Evolutionary conservation across 768 basidiomycete species (phyloP).

Genomic region (Rickenella mellea): DNA sequence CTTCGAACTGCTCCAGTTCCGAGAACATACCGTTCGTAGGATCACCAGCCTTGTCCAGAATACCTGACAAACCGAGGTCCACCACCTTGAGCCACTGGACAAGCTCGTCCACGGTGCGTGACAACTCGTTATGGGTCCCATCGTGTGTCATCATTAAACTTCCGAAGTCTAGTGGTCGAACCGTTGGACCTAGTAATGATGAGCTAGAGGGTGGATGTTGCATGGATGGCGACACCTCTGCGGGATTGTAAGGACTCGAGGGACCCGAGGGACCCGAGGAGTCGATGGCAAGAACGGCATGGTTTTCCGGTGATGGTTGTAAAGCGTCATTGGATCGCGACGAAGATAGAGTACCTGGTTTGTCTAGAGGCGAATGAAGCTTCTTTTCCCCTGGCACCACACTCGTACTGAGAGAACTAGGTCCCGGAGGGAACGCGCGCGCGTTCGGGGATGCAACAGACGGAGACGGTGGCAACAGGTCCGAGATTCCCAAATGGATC

Average conservation of each 20-base stretch:
- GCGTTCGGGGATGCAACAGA: constrained; percentile 30
- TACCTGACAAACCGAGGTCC: constrained; percentile 57
- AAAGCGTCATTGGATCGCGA: background rate
- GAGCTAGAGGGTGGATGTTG: constrained; percentile 20
- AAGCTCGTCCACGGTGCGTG: constrained; percentile 65
- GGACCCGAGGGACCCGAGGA: constrained; percentile 19
- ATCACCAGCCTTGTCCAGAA: constrained; percentile 45
- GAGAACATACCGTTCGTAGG: constrained; percentile 55
- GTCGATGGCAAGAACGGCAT: constrained; percentile 25
- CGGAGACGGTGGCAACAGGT: constrained; percentile 70
- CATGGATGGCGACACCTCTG: background rate
- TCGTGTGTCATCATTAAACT: constrained; percentile 43
- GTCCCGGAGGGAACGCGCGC: constrained; percentile 26
- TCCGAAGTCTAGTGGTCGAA: constrained; percentile 65
- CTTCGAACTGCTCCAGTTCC: no score
- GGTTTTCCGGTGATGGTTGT: constrained; percentile 4
- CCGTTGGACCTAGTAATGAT: constrained; percentile 30
- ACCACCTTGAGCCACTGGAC: constrained; percentile 67
- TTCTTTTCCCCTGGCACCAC: constrained; percentile 3
- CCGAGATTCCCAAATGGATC: constrained; percentile 57
- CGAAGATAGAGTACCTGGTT: background rate
- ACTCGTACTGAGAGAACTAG: constrained; percentile 27
- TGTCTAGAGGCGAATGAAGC: background rate
- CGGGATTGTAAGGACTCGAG: constrained; percentile 17
- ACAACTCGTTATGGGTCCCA: constrained; percentile 60